Percentiles rank a stretch among this genome's conserved stretches.
Conservation (phyloP, 768 basidiomycete genomes). For the Coprinopsis cinerea region DNA sequence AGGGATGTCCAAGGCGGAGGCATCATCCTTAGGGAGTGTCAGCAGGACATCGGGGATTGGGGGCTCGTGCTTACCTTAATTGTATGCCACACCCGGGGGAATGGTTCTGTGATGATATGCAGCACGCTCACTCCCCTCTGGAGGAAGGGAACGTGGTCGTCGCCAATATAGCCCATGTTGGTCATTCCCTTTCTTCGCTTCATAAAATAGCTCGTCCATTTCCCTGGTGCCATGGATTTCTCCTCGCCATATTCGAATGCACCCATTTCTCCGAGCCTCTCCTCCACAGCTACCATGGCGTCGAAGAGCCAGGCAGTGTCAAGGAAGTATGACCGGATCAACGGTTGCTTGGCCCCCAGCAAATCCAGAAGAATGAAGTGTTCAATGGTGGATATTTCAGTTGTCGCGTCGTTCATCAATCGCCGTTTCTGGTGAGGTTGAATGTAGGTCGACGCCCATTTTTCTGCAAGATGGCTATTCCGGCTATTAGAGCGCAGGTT, state of each 20-base stretch:
- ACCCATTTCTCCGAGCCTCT: constrained; percentile 58
- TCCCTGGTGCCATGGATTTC: constrained; percentile 37
- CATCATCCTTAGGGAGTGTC: constrained; percentile 66
- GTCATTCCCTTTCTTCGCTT: constrained; percentile 34
- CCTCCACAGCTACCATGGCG: constrained; percentile 65
- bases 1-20: constrained; percentile 72
- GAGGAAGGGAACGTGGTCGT: constrained; percentile 93
- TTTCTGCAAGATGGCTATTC: constrained; percentile 77
- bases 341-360: constrained; percentile 71
- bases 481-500: neutral
- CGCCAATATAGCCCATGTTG: constrained; percentile 63
- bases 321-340: constrained; percentile 73
- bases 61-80: constrained; percentile 54
- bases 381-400: constrained; percentile 74
- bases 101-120: constrained; percentile 86
- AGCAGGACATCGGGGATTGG: neutral
- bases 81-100: constrained; percentile 88
- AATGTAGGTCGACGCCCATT: constrained; percentile 72
- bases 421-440: constrained; percentile 54
- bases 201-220: constrained; percentile 64
- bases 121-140: constrained; percentile 76
- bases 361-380: constrained; percentile 92
- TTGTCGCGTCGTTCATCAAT: constrained; percentile 46
- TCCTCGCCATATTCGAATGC: constrained; percentile 48
- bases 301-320: constrained; percentile 95